Evolutionary conservation across 345 rosid genomes (phyloP).

Genomic region (Syzygium aqueum): DNA sequence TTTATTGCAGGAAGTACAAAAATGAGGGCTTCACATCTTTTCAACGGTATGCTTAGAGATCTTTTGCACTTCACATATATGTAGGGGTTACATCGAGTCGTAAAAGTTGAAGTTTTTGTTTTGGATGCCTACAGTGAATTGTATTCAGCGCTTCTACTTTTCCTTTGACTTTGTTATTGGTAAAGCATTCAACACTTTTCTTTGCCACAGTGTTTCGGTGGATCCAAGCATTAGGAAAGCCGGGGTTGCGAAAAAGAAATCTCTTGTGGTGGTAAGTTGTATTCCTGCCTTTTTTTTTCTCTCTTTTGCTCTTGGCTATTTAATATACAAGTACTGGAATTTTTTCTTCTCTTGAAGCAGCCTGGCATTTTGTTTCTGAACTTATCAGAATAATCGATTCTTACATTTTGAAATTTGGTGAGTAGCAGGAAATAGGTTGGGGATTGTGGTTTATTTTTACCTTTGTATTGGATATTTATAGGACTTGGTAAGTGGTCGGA

Average conservation of each 20-base stretch:
- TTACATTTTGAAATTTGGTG: neutral
- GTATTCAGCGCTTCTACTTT: neutral
- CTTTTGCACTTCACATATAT: neutral
- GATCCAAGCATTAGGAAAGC: neutral
- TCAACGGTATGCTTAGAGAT: conserved; percentile 15
- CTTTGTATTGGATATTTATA: neutral
- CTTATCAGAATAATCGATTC: neutral
- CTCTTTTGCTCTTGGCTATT: neutral
- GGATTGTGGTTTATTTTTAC: neutral
- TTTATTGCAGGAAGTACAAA: conserved; percentile 21
- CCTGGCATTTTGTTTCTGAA: neutral
- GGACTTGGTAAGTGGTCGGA: neutral
- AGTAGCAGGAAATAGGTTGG: neutral
- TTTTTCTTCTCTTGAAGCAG: neutral
- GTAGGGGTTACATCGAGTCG: neutral
- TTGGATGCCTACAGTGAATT: neutral
- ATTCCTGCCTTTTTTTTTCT: neutral
- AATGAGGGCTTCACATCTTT: conserved; percentile 7
- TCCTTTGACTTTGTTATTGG: neutral
- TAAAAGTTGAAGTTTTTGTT: neutral
- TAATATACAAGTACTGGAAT: neutral
- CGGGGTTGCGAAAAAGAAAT: neutral
- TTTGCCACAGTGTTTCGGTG: neutral
- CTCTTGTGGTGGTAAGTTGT: neutral
- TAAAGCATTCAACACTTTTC: neutral